Evolutionary conservation across 2,329 filamentous ascomycete species (phyloP).

Genomic region (Neonectria faginata): DNA sequence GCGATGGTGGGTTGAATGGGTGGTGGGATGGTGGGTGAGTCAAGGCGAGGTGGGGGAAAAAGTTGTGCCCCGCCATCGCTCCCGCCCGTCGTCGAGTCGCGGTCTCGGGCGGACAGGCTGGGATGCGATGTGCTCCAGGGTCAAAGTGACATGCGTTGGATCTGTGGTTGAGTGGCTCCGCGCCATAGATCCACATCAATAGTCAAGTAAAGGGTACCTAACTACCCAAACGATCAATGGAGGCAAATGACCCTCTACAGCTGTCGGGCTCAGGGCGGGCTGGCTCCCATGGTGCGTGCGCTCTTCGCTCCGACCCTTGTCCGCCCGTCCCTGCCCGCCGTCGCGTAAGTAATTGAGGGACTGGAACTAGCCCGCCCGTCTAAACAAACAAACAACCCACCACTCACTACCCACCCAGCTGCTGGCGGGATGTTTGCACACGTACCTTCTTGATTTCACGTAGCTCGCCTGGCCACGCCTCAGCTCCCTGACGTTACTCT

Average conservation of each 20-base stretch:
- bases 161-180: not conserved
- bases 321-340: slow-evolving; percentile 7
- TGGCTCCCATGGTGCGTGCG: slow-evolving; percentile 23
- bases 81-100: not conserved
- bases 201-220: not conserved
- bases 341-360: slow-evolving; percentile 6
- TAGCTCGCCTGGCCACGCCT: not conserved
- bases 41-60: slow-evolving; percentile 42
- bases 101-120: not conserved
- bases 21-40: slow-evolving; percentile 44
- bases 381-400: slow-evolving; percentile 12
- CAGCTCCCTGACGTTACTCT: not conserved
- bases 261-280: not conserved
- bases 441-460: not conserved
- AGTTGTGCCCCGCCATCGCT: slow-evolving; percentile 42
- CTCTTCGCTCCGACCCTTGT: slow-evolving; percentile 9
- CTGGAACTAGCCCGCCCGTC: not conserved
- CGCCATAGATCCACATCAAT: not conserved
- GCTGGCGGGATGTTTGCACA: not conserved
- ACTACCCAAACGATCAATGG: too few relatives aligned
- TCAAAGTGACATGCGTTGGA: slow-evolving; percentile 1
- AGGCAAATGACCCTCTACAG: not conserved
- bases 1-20: slow-evolving; percentile 41
- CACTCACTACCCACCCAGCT: not conserved
- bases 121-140: not conserved